Percentiles rank a stretch among this genome's conserved stretches.
phyloP scores from a whole-genome alignment of 176 grass and related monocot genomes.

The Luzula sylvatica region DNA sequence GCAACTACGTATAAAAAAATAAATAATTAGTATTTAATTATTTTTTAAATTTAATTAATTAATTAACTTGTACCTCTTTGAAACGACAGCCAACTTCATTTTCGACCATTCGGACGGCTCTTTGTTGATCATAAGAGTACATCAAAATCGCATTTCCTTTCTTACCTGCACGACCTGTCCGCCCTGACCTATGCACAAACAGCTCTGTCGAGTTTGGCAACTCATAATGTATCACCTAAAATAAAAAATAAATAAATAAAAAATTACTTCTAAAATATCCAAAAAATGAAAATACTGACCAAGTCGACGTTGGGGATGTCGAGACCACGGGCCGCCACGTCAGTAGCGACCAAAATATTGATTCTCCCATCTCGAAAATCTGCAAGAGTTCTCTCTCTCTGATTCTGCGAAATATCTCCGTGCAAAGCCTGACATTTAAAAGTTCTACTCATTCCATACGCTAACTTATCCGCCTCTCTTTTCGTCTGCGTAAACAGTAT shows the following conservation, averaged over 20 bases:
- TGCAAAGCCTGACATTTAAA: constrained; percentile 75
- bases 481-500: constrained; percentile 98
- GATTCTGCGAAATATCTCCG: constrained; percentile 92
- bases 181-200: constrained; percentile 93
- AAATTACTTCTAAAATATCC: not conserved
- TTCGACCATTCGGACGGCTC: constrained; percentile 68
- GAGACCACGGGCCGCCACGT: constrained; percentile 85
- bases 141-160: constrained; percentile 86
- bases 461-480: constrained; percentile 70
- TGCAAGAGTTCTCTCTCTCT: constrained; percentile 78
- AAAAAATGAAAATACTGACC: constrained; percentile 32
- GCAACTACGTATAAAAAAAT: constrained; percentile 44
- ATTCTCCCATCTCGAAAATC: constrained; percentile 82
- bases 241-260: not conserved
- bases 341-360: constrained; percentile 79
- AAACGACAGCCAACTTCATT: constrained; percentile 82
- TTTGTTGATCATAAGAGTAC: constrained; percentile 56
- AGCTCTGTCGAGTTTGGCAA: constrained; percentile 78
- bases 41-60: not conserved
- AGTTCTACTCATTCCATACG: constrained; percentile 75
- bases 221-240: constrained; percentile 82
- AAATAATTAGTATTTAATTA: not conserved
- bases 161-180: constrained; percentile 87
- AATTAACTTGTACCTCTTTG: constrained; percentile 44
- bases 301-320: constrained; percentile 99